Evolutionary conservation across 768 basidiomycete genomes (phyloP).

Genomic region (Epithele typhae): DNA sequence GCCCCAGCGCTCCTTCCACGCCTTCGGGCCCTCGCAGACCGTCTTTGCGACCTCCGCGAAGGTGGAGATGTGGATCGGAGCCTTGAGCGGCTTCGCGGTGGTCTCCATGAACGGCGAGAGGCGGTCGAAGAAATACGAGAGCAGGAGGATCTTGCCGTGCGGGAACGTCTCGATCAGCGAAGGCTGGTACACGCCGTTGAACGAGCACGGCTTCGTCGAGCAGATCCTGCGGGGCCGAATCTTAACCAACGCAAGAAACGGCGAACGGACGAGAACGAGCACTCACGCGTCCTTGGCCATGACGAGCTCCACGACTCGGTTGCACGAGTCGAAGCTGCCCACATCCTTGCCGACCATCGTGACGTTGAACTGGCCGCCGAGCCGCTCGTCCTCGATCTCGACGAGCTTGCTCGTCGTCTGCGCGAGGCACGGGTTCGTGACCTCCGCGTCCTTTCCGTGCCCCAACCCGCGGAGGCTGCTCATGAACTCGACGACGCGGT

Average conservation of each 20-base stretch:
- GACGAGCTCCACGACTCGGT: constrained; percentile 77
- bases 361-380: constrained; percentile 47
- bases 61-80: constrained; percentile 39
- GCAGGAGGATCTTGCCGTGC: constrained; percentile 77
- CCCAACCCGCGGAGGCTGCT: constrained; percentile 34
- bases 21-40: constrained; percentile 66
- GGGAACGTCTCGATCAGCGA: constrained; percentile 86
- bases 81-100: constrained; percentile 16
- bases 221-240: constrained; percentile 59
- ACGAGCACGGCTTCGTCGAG: constrained; percentile 90
- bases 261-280: neutral
- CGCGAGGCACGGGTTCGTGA: constrained; percentile 83
- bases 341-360: constrained; percentile 83
- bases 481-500: constrained; percentile 90
- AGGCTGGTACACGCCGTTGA: constrained; percentile 97
- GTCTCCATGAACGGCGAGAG: constrained; percentile 66
- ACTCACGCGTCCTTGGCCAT: constrained; percentile 93
- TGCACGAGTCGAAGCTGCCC: constrained; percentile 84
- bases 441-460: constrained; percentile 25
- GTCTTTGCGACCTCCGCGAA: constrained; percentile 59
- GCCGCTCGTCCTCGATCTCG: constrained; percentile 49
- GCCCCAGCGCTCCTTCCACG: constrained; percentile 55
- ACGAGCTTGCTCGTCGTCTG: constrained; percentile 59
- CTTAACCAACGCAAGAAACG: neutral
- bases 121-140: constrained; percentile 98